Base-by-base conservation (phyloP, 2,329 filamentous ascomycete genomes). In the Akanthomyces dipterigenus region DNA sequence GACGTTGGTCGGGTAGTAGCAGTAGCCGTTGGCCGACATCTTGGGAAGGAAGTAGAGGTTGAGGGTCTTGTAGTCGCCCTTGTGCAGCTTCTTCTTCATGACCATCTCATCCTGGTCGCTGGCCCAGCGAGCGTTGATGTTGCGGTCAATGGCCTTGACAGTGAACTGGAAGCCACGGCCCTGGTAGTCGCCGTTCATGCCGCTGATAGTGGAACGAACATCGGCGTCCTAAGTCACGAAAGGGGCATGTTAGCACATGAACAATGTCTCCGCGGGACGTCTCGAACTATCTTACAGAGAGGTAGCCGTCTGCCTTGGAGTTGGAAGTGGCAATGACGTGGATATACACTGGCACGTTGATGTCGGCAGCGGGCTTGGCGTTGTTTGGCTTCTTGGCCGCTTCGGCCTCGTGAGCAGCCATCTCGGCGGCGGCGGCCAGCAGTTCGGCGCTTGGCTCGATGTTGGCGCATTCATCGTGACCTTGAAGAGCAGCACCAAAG, bases 81-180 rank as follows among this genome's bases (percentile, higher is more conserved):
- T 72, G 63, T 76, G 77, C 11, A 81, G 77, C 28, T 72, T 67
- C 43, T 62, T 67, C 74, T 80, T 81, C 78, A 81, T 81, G 2
- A 65, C 70, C 56, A 71, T 57, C 62, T 79, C 75, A n/a, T 66
- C 63, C 2, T 70, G 69, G 26, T 77, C 78, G 16, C 62, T 65
- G 34, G 78, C 77, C 78, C 79, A 83, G 66, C 70, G 70, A 22
- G 69, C 43, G 72, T 83, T 82, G 66, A 81, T 70, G 40, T 80
- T 80, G 64, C 73, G 77, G 60, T 76, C 75, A 22, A 71, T 78
- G 58, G 72, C 72, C 22, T 75, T 70, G 45, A 80, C 73, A 28
- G 71, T 73, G 70, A 82, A 83, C 45, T 57, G 45, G 36, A 62
- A 62, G 36, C 60, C 60, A 26, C 26, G n/a, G 36, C 53, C 60